Evolutionary conservation across 1,284 basidiomycete genomes (phyloP).

Genomic region (Pisolithus thermaeus): DNA sequence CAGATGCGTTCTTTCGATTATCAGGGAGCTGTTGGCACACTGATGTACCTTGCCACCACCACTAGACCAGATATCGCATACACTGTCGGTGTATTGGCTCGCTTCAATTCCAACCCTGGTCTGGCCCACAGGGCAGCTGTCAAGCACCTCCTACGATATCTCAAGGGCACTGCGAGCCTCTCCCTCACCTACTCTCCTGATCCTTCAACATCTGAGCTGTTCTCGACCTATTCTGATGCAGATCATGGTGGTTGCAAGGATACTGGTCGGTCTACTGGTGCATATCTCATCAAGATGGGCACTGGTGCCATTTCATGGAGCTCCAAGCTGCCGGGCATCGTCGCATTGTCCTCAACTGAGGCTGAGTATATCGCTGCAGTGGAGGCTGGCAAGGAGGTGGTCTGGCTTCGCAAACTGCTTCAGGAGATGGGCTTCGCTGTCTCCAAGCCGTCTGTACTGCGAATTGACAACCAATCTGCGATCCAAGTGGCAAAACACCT

Average conservation of each 20-base stretch:
- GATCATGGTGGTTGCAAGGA: background rate
- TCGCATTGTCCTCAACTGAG: too few species aligned
- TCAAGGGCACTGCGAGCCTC: background rate
- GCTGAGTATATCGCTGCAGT: too few species aligned
- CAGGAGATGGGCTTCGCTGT: too few species aligned
- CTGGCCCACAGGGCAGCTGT: background rate
- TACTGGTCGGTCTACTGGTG: background rate
- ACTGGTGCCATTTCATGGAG: conserved; percentile 6
- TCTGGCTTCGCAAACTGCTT: too few species aligned
- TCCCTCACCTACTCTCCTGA: too few species aligned
- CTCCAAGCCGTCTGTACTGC: background rate
- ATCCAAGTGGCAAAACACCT: background rate
- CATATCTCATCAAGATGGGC: conserved; percentile 3
- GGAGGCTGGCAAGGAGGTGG: too few species aligned
- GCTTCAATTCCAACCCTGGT: background rate
- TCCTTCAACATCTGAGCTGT: background rate
- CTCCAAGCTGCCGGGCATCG: conserved; percentile 4
- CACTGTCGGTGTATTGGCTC: background rate
- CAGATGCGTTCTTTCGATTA: background rate
- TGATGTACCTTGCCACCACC: conserved; percentile 18
- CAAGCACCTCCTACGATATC: background rate
- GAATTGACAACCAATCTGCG: conserved; percentile 15
- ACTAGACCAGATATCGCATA: conserved; percentile 6
- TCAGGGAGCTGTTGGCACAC: conserved; percentile 2
- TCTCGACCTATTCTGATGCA: background rate